A percentile compares a stretch with the other conserved stretches of the same genome.
phyloP scores from a whole-genome alignment of 108 stramenopile species.

The Cylindrotheca closterium region DNA sequence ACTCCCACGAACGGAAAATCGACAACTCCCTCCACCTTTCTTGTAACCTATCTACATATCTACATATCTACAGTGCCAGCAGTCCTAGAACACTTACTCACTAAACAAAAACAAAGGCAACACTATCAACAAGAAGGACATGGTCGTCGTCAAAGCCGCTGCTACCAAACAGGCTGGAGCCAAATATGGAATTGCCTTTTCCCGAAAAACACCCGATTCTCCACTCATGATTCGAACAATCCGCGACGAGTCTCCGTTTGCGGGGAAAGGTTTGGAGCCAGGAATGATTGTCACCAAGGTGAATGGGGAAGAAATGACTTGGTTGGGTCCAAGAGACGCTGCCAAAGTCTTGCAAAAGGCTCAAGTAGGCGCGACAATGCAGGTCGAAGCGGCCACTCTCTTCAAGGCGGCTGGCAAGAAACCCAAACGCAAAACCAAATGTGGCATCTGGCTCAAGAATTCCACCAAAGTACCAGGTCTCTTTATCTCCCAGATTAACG shows the following conservation, averaged over 20 bases:
- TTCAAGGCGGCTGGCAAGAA: constrained; percentile 12
- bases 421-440: constrained; percentile 7
- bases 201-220: constrained; percentile 16
- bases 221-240: constrained; percentile 26
- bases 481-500: constrained; percentile 26
- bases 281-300: constrained; percentile 29
- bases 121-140: too few relatives aligned
- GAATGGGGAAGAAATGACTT: constrained; percentile 24
- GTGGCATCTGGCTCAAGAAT: constrained; percentile 32
- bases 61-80: too few relatives aligned
- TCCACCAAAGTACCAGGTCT: constrained; percentile 23
- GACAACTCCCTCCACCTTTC: too few relatives aligned
- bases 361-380: constrained; percentile 16
- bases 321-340: constrained; percentile 33
- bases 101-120: too few relatives aligned
- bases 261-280: constrained; percentile 14
- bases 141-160: constrained; percentile 25
- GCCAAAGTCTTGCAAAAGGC: constrained; percentile 23
- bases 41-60: too few relatives aligned
- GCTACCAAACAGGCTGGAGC: constrained; percentile 22
- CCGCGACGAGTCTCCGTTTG: constrained; percentile 23
- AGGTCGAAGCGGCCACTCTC: background rate
- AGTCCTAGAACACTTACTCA: too few relatives aligned
- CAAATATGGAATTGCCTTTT: constrained; percentile 34
- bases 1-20: too few relatives aligned